Evolutionary conservation across 306 rosid species (phyloP), one percentile per base, ranked within the genome.

Genomic region (Canavalia ensiformis): DNA sequence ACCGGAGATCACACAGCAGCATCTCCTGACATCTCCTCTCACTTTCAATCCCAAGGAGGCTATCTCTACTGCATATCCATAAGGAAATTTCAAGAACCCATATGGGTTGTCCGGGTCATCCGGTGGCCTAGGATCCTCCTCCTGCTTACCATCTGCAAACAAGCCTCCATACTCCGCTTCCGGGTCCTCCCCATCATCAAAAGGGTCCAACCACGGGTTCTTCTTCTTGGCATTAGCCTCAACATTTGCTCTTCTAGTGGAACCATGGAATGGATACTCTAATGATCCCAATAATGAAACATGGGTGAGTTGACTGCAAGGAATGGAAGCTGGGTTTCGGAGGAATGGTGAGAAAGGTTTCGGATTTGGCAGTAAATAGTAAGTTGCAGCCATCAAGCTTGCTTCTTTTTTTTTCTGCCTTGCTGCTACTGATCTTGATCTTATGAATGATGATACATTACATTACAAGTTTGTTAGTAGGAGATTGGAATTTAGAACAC

Each of bases 11-110:
- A 95, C 82, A 78, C 97, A 92, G 60, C 97, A 95, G 57, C 97
- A 92, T 81, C 94, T 88, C 88, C 97, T 86, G 5, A 95, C 97
- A 84, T 92, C 95, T 9, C 97, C 97, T 45, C 95, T 90, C 46
- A 89, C 78, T 83, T 92, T 92, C 80, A 88, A 83, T 5, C 65
- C 92, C 69, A 92, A 35, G 2, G 98, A 84, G 1, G 94, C 97
- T 18, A 92, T 28, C 79, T 95, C 98, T 39, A 94, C 97, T 42
- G 69, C 8, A 79, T 80, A 95, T 4, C 98, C 97, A 78, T 76
- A 65, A 2, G 97, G 97, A 76, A 95, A 95, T 56, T 92, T 92
- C 86, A 95, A 74, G 87, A 89, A 95, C 4, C 97, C 97, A 66
- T 87, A 91, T 0, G 95, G 97, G 35, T 68, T 92, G 1, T 88